These are phyloP conservation scores for Histomonas meleagridis DNA, from an alignment of 208 protist species.

Conservation along the genomic window DNA sequence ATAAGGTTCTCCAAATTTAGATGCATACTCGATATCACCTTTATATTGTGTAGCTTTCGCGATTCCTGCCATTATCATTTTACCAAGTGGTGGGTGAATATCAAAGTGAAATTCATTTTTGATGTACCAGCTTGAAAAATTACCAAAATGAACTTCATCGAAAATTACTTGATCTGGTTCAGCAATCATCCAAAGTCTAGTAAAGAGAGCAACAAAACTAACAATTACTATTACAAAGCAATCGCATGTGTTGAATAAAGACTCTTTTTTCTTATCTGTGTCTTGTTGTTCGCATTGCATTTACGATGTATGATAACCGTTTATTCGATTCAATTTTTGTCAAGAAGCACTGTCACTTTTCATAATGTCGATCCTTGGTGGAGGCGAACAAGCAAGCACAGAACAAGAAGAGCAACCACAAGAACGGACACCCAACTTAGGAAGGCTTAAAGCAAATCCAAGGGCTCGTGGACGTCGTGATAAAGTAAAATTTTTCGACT, in stretches of 20 bases:
- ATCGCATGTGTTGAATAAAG: background rate
- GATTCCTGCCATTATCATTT: constrained; percentile 23
- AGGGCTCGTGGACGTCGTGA: background rate
- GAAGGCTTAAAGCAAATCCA: background rate
- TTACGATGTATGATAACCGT: too few species aligned
- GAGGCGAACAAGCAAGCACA: background rate
- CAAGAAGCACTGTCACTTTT: too few species aligned
- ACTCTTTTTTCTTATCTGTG: too few species aligned
- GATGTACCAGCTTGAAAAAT: constrained; percentile 31
- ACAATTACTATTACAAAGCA: background rate
- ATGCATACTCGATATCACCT: background rate
- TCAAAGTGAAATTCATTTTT: background rate
- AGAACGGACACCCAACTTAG: background rate
- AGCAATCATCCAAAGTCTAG: background rate
- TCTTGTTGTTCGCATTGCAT: too few species aligned
- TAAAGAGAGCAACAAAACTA: background rate
- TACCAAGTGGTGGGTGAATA: constrained; percentile 9
- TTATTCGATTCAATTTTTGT: too few species aligned
- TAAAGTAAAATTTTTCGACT: constrained; percentile 34
- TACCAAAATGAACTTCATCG: constrained; percentile 34
- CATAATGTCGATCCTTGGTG: background rate
- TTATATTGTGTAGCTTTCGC: background rate
- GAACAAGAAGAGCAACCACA: background rate
- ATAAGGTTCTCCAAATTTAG: background rate
- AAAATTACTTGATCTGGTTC: background rate